Percentiles rank a stretch among this genome's conserved stretches.
phyloP scores from a whole-genome alignment of 352 stramenopile genomes.

The Phytophthora sp. region DNA sequence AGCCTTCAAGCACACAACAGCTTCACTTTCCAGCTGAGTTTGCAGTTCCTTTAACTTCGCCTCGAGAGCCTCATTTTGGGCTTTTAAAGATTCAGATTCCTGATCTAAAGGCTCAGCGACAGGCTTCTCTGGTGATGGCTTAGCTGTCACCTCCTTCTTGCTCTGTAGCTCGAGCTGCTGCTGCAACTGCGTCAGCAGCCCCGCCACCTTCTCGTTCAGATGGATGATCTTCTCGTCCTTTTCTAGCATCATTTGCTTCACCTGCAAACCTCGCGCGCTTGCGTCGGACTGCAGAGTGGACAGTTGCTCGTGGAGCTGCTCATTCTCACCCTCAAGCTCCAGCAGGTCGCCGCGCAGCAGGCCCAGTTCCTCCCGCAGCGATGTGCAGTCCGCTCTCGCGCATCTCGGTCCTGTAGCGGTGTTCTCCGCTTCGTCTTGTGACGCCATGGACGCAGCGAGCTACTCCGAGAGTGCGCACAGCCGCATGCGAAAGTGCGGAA shows the following conservation, averaged over 20 bases:
- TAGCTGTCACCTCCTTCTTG: background rate
- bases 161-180: conserved; percentile 15
- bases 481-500: conserved; percentile 20
- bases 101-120: conserved; percentile 9
- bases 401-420: conserved; percentile 37
- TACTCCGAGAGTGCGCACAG: conserved; percentile 10
- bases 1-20: conserved; percentile 37
- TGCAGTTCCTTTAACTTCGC: conserved; percentile 46
- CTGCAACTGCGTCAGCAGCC: conserved; percentile 30
- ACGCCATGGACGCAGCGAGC: conserved; percentile 36
- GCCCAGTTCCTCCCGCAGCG: conserved; percentile 68
- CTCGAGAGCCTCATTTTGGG: conserved; percentile 49
- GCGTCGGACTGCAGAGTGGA: conserved; percentile 41
- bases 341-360: conserved; percentile 63
- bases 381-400: conserved; percentile 63
- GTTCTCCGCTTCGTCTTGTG: background rate
- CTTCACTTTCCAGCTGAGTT: conserved; percentile 42
- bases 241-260: conserved; percentile 16
- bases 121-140: conserved; percentile 3
- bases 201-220: conserved; percentile 24
- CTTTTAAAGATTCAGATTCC: conserved; percentile 33
- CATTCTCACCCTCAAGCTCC: conserved; percentile 67
- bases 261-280: conserved; percentile 15
- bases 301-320: conserved; percentile 70
- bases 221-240: conserved; percentile 40